Conservation (phyloP, 768 basidiomycete species). For the Naganishia vaughanmartiniae region DNA sequence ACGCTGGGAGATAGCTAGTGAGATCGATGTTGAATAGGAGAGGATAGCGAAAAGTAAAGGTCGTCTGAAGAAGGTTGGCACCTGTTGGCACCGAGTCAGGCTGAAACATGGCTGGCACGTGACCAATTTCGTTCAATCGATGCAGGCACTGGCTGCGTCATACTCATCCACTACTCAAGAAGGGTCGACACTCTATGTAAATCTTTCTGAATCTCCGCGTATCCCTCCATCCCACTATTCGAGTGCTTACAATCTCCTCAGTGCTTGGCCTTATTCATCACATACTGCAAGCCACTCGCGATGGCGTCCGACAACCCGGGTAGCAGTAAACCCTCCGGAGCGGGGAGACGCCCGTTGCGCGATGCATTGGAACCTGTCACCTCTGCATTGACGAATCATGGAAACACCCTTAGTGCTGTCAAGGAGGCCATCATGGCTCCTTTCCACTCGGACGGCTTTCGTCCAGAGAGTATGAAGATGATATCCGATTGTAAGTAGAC, state of each 20-base stretch:
- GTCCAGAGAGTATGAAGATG: slow-evolving; percentile 48
- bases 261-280: neutral
- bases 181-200: neutral
- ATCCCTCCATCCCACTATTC: neutral
- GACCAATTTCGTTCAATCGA: neutral
- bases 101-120: slow-evolving; percentile 3
- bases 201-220: neutral
- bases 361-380: slow-evolving; percentile 34
- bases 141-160: slow-evolving; percentile 6
- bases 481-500: slow-evolving; percentile 46
- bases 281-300: too few species aligned
- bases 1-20: neutral
- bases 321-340: slow-evolving; percentile 1
- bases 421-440: slow-evolving; percentile 49
- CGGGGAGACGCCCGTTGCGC: slow-evolving; percentile 17
- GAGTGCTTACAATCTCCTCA: neutral
- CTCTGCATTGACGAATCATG: slow-evolving; percentile 25
- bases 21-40: neutral
- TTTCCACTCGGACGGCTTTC: slow-evolving; percentile 42
- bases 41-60: neutral
- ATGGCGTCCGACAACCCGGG: slow-evolving; percentile 16
- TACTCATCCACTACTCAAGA: neutral
- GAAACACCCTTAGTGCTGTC: slow-evolving; percentile 42
- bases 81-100: neutral
- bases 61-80: neutral